Evolutionary conservation across 192 early-diverging fungal species (phyloP).

Genomic region (Coemansia sp.): DNA sequence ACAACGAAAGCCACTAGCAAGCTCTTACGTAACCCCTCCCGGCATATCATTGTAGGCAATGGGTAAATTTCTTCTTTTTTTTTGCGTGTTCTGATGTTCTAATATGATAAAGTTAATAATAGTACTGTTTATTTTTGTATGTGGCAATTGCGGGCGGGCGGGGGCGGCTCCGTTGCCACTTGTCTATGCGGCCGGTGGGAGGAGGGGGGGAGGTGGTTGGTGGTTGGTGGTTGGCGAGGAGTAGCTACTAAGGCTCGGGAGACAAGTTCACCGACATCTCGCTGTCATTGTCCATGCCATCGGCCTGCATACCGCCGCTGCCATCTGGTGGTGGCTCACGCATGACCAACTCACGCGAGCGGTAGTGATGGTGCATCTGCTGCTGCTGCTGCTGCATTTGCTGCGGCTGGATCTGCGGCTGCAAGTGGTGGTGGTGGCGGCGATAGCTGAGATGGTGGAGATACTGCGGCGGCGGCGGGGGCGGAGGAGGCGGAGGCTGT

Average conservation of each 20-base stretch:
- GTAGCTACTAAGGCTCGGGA: constrained; percentile 27
- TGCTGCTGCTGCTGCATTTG: no score
- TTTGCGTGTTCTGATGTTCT: neutral
- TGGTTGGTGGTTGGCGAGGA: no score
- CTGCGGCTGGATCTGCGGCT: neutral
- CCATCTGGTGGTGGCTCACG: neutral
- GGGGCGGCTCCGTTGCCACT: neutral
- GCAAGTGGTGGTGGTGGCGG: neutral
- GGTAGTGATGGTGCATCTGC: neutral
- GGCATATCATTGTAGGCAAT: no score
- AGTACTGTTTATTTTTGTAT: constrained; percentile 2
- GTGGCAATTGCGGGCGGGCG: no score
- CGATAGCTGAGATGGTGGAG: neutral
- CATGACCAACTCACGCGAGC: neutral
- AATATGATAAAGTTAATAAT: neutral
- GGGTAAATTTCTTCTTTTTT: no score
- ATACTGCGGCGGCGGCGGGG: neutral
- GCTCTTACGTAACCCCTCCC: no score
- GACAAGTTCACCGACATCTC: constrained; percentile 46
- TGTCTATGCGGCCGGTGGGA: no score
- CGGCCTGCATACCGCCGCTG: neutral
- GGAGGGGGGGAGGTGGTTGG: no score
- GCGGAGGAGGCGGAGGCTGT: neutral
- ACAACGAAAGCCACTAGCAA: neutral
- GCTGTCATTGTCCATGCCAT: constrained; percentile 40